Evolutionary conservation across 2,329 filamentous ascomycete genomes (phyloP).

Genomic region (Aspergillus alliaceus): DNA sequence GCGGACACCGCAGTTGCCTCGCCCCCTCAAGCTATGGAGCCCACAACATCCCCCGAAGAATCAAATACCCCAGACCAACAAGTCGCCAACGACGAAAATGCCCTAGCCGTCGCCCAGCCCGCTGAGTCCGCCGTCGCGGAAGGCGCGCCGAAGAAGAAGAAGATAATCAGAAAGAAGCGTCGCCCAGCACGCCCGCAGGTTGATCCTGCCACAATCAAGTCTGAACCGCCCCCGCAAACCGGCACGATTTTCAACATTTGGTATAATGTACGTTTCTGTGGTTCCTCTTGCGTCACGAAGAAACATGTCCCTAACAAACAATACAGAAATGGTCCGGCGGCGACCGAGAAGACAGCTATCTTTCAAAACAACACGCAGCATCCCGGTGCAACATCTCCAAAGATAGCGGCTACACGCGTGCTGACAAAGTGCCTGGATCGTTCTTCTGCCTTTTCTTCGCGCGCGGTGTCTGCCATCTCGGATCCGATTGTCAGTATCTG

Average conservation of each 20-base stretch:
- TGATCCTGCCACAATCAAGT: conserved; percentile 77
- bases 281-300: too few species aligned
- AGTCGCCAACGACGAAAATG: conserved; percentile 11
- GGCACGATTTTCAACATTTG: conserved; percentile 97
- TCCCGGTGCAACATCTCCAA: conserved; percentile 82
- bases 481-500: conserved; percentile 90
- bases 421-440: conserved; percentile 72
- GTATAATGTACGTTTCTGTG: conserved; percentile 75
- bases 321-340: conserved; percentile 82
- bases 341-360: conserved; percentile 88
- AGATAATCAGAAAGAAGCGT: conserved; percentile 87
- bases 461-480: conserved; percentile 74
- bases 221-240: conserved; percentile 85
- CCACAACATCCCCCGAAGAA: conserved; percentile 26
- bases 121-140: conserved; percentile 20
- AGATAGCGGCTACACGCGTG: conserved; percentile 76
- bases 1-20: conserved; percentile 27
- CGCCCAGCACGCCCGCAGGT: conserved; percentile 88
- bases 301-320: too few species aligned
- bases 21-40: conserved; percentile 49
- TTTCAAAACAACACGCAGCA: conserved; percentile 77
- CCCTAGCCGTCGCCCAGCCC: conserved; percentile 12
- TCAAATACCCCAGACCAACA: not conserved
- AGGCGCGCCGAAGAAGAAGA: conserved; percentile 58
- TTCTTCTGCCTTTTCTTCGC: conserved; percentile 95